Evolutionary conservation across 2,329 filamentous ascomycete species (phyloP), one percentile per base, ranked within the genome.

Genomic region (Blastomyces silverae): DNA sequence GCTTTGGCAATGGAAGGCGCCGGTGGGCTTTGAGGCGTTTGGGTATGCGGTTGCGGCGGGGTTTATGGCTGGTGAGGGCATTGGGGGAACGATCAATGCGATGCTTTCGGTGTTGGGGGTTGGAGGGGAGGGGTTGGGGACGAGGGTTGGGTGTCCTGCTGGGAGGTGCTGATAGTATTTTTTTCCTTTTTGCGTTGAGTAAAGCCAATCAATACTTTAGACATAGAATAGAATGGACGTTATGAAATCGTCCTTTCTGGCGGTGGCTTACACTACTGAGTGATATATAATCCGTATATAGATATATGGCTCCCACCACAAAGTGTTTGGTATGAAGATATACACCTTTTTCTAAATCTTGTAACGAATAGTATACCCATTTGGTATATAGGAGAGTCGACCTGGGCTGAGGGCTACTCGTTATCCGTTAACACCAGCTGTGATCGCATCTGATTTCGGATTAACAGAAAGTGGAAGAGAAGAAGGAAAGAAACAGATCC

Each of bases 31-130:
- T 73, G 84, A 86, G 66, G 77, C 84, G 42, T 85, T 84, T 69
- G 83, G 82, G 15, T 88, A 85, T 69, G 84, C 84, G 11, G 77
- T 87, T 55, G 85, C 83, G 2, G 83, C 83, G 42, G 85, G 85
- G 58, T 77, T 86, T 67, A 87, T 87, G 71, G 85, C 85, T 3
- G 85, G 85, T 5, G 85, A 87, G 75, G 85, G 85, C 64, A 81
- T 87, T 63, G 85, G 85, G 44, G 85, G 85, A 67, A 84, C 87
- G n/a, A 71, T 87, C 65, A 86, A 86, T 67, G 85, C 85, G 2
- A 72, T 82, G 46, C 78, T 82, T 71, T 77, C 82, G 69, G 76
- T 82, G 11, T 50, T 61, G 17, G 64, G 64, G 17, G 3, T 65
- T 34, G 64, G 63, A 62, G 79, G 80, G 10, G 72, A 73, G 53